Percentiles rank a stretch among this genome's conserved stretches.
Conservation (phyloP, 805 yeast genomes). For the Wickerhamomyces xylosicus region DNA sequence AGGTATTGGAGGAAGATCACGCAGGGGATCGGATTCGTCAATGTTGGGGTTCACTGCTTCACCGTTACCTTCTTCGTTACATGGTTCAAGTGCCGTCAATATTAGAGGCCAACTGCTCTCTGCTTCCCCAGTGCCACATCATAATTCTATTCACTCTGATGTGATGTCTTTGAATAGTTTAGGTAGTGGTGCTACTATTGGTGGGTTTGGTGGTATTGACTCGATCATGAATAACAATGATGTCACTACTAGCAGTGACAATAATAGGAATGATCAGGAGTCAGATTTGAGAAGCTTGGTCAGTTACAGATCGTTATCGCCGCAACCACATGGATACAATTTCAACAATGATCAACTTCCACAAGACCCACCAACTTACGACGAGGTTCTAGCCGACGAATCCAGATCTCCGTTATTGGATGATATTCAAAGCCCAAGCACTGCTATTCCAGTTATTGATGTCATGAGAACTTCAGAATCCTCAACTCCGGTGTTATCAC, state of each 20-base stretch:
- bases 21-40: neutral
- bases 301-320: neutral
- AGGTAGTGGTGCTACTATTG: neutral
- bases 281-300: neutral
- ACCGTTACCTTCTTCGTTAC: neutral
- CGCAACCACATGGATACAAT: neutral
- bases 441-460: slow-evolving; percentile 5
- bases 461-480: slow-evolving; percentile 10
- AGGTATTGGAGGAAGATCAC: neutral
- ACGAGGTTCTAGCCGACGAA: slow-evolving; percentile 17
- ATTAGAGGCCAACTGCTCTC: neutral
- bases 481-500: slow-evolving; percentile 3
- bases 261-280: neutral
- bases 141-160: neutral
- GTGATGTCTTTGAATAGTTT: neutral
- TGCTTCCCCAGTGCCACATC: neutral
- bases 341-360: neutral
- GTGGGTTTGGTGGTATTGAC: slow-evolving; percentile 1
- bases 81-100: neutral
- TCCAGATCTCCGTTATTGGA: slow-evolving; percentile 2
- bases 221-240: neutral
- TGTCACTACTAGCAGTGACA: neutral
- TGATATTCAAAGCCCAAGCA: neutral
- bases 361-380: slow-evolving; percentile 20
- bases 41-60: neutral